phyloP scores from a whole-genome alignment of 805 yeast species.

The Spathaspora arborariae region DNA sequence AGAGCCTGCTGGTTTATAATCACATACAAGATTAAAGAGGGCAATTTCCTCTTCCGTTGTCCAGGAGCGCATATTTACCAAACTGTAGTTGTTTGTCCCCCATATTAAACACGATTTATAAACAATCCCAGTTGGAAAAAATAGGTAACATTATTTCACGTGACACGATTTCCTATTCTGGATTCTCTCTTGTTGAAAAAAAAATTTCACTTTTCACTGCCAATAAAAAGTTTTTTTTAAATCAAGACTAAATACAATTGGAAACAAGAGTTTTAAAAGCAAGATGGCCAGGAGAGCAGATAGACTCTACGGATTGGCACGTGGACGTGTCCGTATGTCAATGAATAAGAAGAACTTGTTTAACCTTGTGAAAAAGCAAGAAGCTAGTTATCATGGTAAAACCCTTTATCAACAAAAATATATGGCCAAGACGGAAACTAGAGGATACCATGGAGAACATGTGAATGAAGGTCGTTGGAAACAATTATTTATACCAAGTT shows the following conservation, averaged over 20 bases:
- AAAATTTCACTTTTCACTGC: constrained; percentile 1
- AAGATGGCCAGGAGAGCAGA: constrained; percentile 61
- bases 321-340: constrained; percentile 80
- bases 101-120: background rate
- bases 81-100: background rate
- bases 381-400: constrained; percentile 49
- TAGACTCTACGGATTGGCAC: constrained; percentile 52
- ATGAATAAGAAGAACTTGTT: constrained; percentile 90
- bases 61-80: constrained; percentile 40
- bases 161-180: background rate
- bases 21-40: constrained; percentile 58
- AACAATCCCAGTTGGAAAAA: constrained; percentile 1
- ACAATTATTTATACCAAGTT: constrained; percentile 59
- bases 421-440: constrained; percentile 84
- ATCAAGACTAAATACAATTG: background rate
- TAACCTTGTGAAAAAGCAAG: constrained; percentile 75
- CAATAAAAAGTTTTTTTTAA: background rate
- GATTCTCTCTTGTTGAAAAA: background rate
- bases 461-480: constrained; percentile 82
- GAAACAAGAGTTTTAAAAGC: background rate
- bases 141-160: background rate
- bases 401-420: constrained; percentile 91
- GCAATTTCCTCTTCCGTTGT: constrained; percentile 56
- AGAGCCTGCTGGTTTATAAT: constrained; percentile 65
- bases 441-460: constrained; percentile 95